Conservation (phyloP, 441 rosid genomes). For the Jatropha multifida region DNA sequence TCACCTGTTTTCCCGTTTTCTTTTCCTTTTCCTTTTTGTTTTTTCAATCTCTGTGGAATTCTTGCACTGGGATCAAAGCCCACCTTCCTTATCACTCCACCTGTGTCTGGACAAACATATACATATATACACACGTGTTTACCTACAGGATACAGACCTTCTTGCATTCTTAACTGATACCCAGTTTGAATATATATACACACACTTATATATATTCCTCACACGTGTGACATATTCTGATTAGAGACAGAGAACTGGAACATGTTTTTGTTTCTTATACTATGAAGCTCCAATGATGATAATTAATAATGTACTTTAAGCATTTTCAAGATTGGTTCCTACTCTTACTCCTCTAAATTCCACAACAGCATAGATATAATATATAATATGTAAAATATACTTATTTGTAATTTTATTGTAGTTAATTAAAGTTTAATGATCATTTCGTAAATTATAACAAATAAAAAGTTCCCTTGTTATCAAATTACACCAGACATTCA, state of each 20-base stretch:
- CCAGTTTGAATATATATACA: slow-evolving; percentile 10
- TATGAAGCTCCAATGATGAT: slow-evolving; percentile 12
- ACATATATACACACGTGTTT: slow-evolving; percentile 32
- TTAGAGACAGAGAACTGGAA: slow-evolving; percentile 18
- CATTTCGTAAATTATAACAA: background rate
- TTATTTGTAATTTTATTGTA: background rate
- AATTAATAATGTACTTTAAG: background rate
- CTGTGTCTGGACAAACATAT: slow-evolving; percentile 26
- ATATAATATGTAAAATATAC: no score
- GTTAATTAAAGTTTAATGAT: background rate
- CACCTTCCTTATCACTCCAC: slow-evolving; percentile 22
- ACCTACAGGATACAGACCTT: slow-evolving; percentile 16
- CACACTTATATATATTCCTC: slow-evolving; percentile 30
- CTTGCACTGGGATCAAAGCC: slow-evolving; percentile 20
- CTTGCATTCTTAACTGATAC: slow-evolving; percentile 26
- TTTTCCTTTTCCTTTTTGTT: background rate
- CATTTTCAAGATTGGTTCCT: background rate
- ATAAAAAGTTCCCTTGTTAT: background rate
- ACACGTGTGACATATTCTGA: slow-evolving; percentile 37
- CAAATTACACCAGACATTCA: background rate
- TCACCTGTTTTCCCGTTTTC: background rate
- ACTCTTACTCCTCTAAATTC: background rate
- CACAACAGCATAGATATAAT: background rate
- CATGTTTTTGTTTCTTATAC: slow-evolving; percentile 4
- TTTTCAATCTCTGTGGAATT: slow-evolving; percentile 4